A percentile compares a stretch with the other conserved stretches of the same genome.
Conservation (phyloP, 768 basidiomycete species). For the Floccularia luteovirens region DNA sequence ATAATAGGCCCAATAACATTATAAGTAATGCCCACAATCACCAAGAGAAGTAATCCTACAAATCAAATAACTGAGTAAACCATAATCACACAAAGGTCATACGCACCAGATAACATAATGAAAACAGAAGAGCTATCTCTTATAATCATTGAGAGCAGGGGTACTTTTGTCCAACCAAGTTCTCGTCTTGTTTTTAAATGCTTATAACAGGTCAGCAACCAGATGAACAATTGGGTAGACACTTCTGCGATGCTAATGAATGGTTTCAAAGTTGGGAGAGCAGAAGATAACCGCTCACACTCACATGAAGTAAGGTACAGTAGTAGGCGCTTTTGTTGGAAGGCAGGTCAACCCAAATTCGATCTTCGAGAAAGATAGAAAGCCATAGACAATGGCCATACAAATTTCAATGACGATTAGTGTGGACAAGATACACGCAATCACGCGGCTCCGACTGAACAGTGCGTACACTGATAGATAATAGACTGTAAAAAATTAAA, state of each 20-base stretch:
- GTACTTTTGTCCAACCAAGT: slow-evolving; percentile 10
- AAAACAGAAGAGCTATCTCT: slow-evolving; percentile 10
- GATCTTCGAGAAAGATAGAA: slow-evolving; percentile 1
- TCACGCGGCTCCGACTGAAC: background rate
- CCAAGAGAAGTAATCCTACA: slow-evolving; percentile 4
- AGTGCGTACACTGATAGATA: background rate
- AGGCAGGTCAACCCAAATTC: background rate
- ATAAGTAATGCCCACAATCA: slow-evolving; percentile 3
- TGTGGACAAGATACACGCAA: background rate
- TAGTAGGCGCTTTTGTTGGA: background rate
- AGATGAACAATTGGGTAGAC: slow-evolving; percentile 6
- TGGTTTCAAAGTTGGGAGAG: background rate
- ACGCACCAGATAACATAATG: slow-evolving; percentile 6
- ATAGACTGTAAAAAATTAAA: background rate
- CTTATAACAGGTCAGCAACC: slow-evolving; percentile 8
- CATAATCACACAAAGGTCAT: too few species aligned
- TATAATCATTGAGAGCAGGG: slow-evolving; percentile 8
- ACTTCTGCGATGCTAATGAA: slow-evolving; percentile 5
- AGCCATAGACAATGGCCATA: slow-evolving; percentile 2
- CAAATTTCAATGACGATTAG: slow-evolving; percentile 5
- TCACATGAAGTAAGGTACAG: slow-evolving; percentile 6
- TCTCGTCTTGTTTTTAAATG: slow-evolving; percentile 5
- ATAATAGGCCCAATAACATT: slow-evolving; percentile 3
- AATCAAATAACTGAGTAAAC: too few species aligned
- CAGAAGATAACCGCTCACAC: background rate